Conservation (phyloP, 257 asterid species). For the Avicennia marina region DNA sequence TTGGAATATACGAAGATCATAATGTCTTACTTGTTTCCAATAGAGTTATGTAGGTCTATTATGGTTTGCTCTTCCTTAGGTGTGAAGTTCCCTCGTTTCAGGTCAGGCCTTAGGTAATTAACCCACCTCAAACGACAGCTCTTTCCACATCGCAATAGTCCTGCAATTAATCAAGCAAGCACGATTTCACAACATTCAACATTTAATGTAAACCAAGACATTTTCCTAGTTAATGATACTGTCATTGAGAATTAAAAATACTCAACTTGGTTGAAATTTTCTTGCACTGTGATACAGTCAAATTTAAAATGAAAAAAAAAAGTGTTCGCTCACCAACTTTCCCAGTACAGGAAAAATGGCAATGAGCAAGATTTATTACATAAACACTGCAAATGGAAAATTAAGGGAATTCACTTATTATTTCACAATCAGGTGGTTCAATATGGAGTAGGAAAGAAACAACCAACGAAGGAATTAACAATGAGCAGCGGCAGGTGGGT, state of each 20-base stretch:
- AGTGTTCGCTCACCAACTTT: no score
- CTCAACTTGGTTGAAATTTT: background rate
- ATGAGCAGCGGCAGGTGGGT: background rate
- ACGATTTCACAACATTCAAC: background rate
- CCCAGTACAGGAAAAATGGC: no score
- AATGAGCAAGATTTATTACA: background rate
- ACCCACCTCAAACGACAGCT: slow-evolving; percentile 80
- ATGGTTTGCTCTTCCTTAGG: slow-evolving; percentile 52
- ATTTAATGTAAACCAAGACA: no score
- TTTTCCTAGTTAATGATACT: no score
- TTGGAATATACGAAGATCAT: background rate
- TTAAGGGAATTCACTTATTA: background rate
- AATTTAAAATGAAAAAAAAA: no score
- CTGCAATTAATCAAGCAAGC: slow-evolving; percentile 17
- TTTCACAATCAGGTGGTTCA: background rate
- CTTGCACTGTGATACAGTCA: no score
- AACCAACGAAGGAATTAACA: background rate
- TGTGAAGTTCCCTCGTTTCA: slow-evolving; percentile 59
- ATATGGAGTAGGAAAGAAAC: background rate
- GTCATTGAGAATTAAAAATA: no score
- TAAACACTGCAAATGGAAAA: background rate
- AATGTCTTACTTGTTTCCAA: slow-evolving; percentile 52
- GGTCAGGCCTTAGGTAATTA: slow-evolving; percentile 70
- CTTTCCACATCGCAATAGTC: slow-evolving; percentile 61
- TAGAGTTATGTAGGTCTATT: slow-evolving; percentile 42